Percentiles rank a stretch among this genome's conserved stretches.
Evolutionary conservation across 148 eudicot genomes (phyloP).

Genomic region (Rhododendron henanense): DNA sequence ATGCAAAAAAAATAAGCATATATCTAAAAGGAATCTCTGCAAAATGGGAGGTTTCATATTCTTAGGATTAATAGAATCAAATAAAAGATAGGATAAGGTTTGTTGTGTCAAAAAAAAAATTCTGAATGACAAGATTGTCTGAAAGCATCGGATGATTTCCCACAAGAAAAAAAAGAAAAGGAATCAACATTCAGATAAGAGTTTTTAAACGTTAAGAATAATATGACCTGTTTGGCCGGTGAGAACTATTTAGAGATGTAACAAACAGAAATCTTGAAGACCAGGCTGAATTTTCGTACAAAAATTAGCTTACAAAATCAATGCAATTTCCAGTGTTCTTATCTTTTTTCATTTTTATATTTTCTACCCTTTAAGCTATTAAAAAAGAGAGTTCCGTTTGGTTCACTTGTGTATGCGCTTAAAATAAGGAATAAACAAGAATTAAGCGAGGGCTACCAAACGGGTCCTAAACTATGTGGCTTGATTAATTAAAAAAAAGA

Average conservation of each 20-base stretch:
- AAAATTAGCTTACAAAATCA: not conserved
- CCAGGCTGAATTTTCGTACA: not conserved
- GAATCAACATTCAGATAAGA: not conserved
- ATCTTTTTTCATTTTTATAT: not conserved
- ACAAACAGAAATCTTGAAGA: not conserved
- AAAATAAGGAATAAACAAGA: not conserved
- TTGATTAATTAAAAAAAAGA: not conserved
- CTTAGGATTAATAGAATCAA: not conserved
- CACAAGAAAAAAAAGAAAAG: not conserved
- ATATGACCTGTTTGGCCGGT: constrained; percentile 2
- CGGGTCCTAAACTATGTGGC: not conserved
- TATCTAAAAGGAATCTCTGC: constrained; percentile 13
- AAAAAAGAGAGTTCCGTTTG: not conserved
- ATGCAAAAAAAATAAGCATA: not conserved
- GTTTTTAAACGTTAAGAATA: not conserved
- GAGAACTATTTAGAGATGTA: not conserved
- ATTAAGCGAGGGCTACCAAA: not conserved
- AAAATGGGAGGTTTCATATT: constrained; percentile 1
- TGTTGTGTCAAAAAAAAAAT: not conserved
- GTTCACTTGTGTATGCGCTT: not conserved
- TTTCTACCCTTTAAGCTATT: not conserved
- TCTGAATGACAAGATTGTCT: not conserved
- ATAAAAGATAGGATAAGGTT: constrained; percentile 10
- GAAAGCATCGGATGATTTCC: not conserved
- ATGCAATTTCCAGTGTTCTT: not conserved